phyloP scores from a whole-genome alignment of 805 yeast genomes.

The Starmerella geochares region DNA sequence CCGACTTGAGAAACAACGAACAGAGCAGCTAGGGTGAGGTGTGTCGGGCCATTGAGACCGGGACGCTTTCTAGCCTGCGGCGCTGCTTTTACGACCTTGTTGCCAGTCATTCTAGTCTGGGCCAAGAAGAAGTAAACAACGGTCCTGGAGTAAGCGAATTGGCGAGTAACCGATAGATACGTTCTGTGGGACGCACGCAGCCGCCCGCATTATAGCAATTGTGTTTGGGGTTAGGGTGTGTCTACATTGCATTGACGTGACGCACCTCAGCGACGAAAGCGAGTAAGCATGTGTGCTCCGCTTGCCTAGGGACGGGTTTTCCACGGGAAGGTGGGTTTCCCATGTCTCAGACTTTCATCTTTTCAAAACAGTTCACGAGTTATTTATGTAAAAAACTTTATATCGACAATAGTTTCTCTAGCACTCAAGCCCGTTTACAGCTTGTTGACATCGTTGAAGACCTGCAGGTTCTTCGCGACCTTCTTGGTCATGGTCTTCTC shows the following conservation, averaged over 20 bases:
- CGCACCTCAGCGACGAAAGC: no score
- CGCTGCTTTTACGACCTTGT: not conserved
- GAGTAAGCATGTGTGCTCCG: no score
- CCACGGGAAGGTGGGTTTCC: not conserved
- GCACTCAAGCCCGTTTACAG: conserved; percentile 14
- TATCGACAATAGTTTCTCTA: not conserved
- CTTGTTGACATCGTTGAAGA: conserved; percentile 50
- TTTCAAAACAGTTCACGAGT: not conserved
- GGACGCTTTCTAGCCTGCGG: not conserved
- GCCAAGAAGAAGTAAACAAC: no score
- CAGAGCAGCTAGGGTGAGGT: conserved; percentile 1
- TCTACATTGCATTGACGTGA: not conserved
- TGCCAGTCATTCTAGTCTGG: not conserved
- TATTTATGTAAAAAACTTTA: not conserved
- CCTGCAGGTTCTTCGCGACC: conserved; percentile 68
- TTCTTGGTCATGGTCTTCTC: conserved; percentile 94
- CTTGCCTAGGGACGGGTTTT: not conserved
- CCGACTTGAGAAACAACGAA: not conserved
- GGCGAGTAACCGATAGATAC: no score
- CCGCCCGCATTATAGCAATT: not conserved
- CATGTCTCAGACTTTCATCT: no score
- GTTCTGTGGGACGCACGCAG: not conserved
- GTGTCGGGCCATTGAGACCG: not conserved
- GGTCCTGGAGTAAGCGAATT: no score
- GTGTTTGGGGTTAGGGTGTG: not conserved